Base-by-base conservation (phyloP, 768 basidiomycete species). In the Melanogaster broomeanus region DNA sequence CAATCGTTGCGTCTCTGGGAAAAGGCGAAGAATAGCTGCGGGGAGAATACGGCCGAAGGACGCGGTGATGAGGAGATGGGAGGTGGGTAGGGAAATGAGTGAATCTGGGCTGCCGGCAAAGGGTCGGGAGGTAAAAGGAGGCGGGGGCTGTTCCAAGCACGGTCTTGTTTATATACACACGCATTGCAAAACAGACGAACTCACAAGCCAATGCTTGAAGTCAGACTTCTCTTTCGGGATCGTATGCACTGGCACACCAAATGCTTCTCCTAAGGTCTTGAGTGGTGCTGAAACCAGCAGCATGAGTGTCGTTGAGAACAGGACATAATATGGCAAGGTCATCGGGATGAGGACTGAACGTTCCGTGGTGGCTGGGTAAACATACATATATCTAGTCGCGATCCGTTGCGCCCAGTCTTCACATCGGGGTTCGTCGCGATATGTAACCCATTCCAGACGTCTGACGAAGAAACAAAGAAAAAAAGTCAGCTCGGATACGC, bases 31-130 rank as follows among this genome's bases (percentile, higher is more conserved):
- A 46, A 89, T 72, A 3, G 74, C 61, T 5, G 73, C 64, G 0
- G 90, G 80, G 12, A 98, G 78, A 57, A 95, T 93, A 41, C 88
- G 87, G 1, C 94, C 94, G 56, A 96, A 96, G 1, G 94, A 96
- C 6, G 94, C 91, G 1, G 93, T 93, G 6, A 98, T 62, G 9
- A 97, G 76, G 27, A 95, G 62, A 53, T 88, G 81, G 12, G 76
- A 68, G 3, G 49, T 61, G 33, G 72, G 69, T 16, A 67, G 67
- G 16, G 60, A 42, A 49, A 28, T 42, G 27, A 40, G 12, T 51
- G 30, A 37, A 5, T 12, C 30, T 12, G 49, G 11, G 41, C 38
- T n/a, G 5, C 49, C 34, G 19, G 18, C 16, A 15, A 39, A 12
- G 30, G 34, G 13, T 27, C 22, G 35, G 3, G 52, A 25, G 12